A percentile compares a stretch with the other conserved stretches of the same genome.
Conservation (phyloP, 768 basidiomycete species). For the Lactifluus rugatus region DNA sequence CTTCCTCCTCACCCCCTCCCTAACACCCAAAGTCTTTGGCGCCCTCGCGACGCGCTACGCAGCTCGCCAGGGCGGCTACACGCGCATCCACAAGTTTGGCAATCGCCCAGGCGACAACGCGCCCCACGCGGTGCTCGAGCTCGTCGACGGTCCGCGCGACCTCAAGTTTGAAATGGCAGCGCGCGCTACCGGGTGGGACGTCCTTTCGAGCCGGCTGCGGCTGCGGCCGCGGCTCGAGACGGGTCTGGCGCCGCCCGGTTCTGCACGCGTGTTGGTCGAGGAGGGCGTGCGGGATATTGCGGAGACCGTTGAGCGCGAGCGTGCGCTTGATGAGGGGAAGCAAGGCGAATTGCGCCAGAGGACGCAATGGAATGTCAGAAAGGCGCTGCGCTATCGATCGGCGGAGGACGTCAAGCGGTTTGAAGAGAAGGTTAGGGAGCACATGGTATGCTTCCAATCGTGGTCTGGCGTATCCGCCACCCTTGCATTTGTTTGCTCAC, state of each 20-base stretch:
- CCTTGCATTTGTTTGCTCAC: too few species aligned
- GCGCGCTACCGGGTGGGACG: slow-evolving; percentile 77
- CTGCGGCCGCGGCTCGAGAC: slow-evolving; percentile 8
- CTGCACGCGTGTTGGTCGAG: slow-evolving; percentile 41
- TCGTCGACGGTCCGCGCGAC: slow-evolving; percentile 93
- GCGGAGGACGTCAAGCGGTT: slow-evolving; percentile 38
- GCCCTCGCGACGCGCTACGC: slow-evolving; percentile 75
- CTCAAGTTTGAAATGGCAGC: slow-evolving; percentile 83
- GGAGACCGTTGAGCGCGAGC: slow-evolving; percentile 42
- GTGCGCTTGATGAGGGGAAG: slow-evolving; percentile 28
- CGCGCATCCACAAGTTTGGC: slow-evolving; percentile 88
- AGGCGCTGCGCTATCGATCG: slow-evolving; percentile 54
- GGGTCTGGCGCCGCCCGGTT: slow-evolving; percentile 21
- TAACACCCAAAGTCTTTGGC: slow-evolving; percentile 77
- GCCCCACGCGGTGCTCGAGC: slow-evolving; percentile 80
- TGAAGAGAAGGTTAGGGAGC: slow-evolving; percentile 46
- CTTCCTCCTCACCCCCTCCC: slow-evolving; percentile 64
- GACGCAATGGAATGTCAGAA: slow-evolving; percentile 70
- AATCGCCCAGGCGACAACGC: slow-evolving; percentile 88
- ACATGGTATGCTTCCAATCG: slow-evolving; percentile 48
- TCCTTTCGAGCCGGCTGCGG: slow-evolving; percentile 47
- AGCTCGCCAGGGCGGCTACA: slow-evolving; percentile 84
- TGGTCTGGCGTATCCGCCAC: too few species aligned
- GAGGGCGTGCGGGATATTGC: slow-evolving; percentile 38
- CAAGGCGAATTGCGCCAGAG: slow-evolving; percentile 43